Evolutionary conservation across 1,284 basidiomycete genomes (phyloP), one percentile per base, ranked within the genome.

Genomic region (Gomphus bonarii): DNA sequence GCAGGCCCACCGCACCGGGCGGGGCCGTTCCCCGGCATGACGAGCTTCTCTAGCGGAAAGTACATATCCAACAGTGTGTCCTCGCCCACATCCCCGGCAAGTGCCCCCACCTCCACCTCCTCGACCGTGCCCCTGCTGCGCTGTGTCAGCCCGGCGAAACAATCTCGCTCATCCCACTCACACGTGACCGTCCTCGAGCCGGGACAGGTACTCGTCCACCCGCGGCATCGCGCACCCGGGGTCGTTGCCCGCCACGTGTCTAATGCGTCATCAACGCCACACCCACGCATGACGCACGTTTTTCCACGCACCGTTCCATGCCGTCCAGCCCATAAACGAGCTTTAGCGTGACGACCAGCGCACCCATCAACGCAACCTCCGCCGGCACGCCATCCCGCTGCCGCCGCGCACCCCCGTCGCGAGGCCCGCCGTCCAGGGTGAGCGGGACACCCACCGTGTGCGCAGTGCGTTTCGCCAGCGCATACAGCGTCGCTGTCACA

Each of bases 251-350:
- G 74, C 70, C 57, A 63, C 50, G 85, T 78, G 28, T 67, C 65
- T 65, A 83, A 84, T 63, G 10, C 36, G 16, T 38, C 36, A 11
- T 16, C 4, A 5, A 3, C 12, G 16, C 12, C 22, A 22, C 43
- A 18, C 5, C 1, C 10, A 12, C 18, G 28, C 30, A 33, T 25
- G 25, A 67, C 73, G 54, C 62, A 82, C 87, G 87, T 78, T 50
- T 65, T 61, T 25, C 25, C 25, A 25, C 25, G 25, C 25, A 25
- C 25, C 25, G 25, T 25, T 25, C 25, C 25, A 4, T 25, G 25
- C 82, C 88, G 67, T 93, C 90, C 31, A 94, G 67, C 1, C 91
- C 91, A 64, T 94, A 93, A 10, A 84, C 77, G 72, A 94, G 73
- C 70, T 93, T 94, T 66, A 93, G 74, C 31, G 85, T 80, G 3